phyloP scores from a whole-genome alignment of 2,329 filamentous ascomycete species.

The Fusarium sambucinum region DNA sequence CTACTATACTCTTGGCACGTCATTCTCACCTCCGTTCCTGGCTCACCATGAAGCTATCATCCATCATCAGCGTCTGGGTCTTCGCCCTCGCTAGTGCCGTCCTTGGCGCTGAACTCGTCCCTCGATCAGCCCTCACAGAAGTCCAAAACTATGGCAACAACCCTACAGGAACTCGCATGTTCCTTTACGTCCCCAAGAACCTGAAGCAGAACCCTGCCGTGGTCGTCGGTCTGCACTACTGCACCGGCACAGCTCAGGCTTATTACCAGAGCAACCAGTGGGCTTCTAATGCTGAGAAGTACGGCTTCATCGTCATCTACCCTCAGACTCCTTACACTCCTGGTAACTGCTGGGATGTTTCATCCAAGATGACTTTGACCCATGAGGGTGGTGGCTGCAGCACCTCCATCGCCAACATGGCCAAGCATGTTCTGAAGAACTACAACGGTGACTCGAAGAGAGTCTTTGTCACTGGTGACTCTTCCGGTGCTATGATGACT shows the following conservation, averaged over 20 bases:
- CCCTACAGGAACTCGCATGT: conserved; percentile 22
- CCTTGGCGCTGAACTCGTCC: conserved; percentile 10
- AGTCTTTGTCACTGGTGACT: conserved; percentile 25
- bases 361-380: conserved; percentile 21
- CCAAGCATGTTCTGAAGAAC: conserved; percentile 15
- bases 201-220: conserved; percentile 23
- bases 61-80: conserved; percentile 22
- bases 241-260: conserved; percentile 1
- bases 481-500: conserved; percentile 27
- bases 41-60: conserved; percentile 14
- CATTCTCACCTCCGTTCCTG: background rate
- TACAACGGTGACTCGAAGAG: conserved; percentile 20
- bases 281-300: conserved; percentile 26
- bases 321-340: conserved; percentile 23
- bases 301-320: conserved; percentile 22
- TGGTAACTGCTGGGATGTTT: conserved; percentile 23
- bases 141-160: conserved; percentile 22
- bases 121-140: conserved; percentile 5
- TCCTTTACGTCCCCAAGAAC: conserved; percentile 19
- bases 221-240: conserved; percentile 22
- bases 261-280: conserved; percentile 19
- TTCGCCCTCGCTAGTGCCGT: conserved; percentile 15
- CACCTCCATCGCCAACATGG: conserved; percentile 25
- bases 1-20: conserved; percentile 7
- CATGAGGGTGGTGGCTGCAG: conserved; percentile 16